Base-by-base conservation (phyloP, 768 basidiomycete species). In the Kwoniella botswanensis region DNA sequence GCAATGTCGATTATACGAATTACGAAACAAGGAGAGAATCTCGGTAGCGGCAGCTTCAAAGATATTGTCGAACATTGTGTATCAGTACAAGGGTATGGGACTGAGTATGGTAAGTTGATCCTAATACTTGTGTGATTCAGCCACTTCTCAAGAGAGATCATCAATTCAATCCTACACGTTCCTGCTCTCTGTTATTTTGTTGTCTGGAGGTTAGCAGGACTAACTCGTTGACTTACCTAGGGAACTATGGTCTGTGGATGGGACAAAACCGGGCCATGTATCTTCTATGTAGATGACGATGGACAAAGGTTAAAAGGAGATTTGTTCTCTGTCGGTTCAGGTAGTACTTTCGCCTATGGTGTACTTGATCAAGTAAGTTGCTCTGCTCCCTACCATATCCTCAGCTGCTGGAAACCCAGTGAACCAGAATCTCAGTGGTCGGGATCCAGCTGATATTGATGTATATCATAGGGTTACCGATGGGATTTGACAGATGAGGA, bases 191-290 rank as follows among this genome's bases (percentile, higher is more conserved):
- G 15, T 10, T 11, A 1, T 9, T 58, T 29, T 12, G 29, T n/a
- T 24, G 24, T 13, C 9, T 29, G 2, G 42, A 17, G 43, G 22
- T 21, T 12, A n/a, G 24, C 54, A 18, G n/a, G n/a, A 24, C n/a
- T 55, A n/a, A 55, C n/a, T 26, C 43, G 22, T 58, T 4, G 4
- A 26, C 24, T 41, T 35, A 26, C 35, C 42, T 76, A 95, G 94
- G 97, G 97, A 61, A 99, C 97, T 0, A 99, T 98, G 97, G 95
- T 99, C 67, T 98, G 95, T 79, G 97, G 97, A 29, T 98, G 95
- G 94, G 97, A 99, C 85, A 98, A 98, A 86, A 98, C 95, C 13
- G 97, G 95, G 0, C 94, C 95, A 21, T 89, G 93, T 22, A 86
- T 99, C 29, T 98, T 94, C 86, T 98, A 98, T 82, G 97, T 99